These are phyloP conservation scores for Jimgerdemannia flammicorona DNA, from an alignment of 192 early-diverging fungal genomes.

Conservation along the genomic window DNA sequence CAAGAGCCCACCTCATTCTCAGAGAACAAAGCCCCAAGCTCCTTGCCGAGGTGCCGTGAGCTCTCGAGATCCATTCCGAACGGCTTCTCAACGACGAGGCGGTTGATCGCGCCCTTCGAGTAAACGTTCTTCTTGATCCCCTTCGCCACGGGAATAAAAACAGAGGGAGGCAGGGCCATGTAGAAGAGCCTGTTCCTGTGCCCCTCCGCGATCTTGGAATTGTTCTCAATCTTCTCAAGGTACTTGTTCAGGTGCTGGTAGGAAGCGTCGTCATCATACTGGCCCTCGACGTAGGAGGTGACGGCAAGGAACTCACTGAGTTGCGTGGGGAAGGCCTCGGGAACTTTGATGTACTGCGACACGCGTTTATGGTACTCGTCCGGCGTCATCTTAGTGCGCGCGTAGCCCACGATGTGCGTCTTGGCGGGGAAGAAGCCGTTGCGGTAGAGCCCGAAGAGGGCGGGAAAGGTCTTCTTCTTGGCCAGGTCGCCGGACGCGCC, in stretches of 20 bases:
- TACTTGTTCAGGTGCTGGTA: slow-evolving; percentile 64
- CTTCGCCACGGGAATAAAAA: slow-evolving; percentile 87
- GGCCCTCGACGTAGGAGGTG: slow-evolving; percentile 78
- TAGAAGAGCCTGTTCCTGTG: slow-evolving; percentile 81
- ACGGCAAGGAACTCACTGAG: slow-evolving; percentile 62
- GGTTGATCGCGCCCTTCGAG: slow-evolving; percentile 60
- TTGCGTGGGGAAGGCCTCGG: slow-evolving; percentile 41
- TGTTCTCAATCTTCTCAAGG: slow-evolving; percentile 55
- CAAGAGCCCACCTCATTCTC: slow-evolving; percentile 76
- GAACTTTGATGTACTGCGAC: slow-evolving; percentile 62
- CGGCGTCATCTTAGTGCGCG: slow-evolving; percentile 74
- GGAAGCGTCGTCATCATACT: slow-evolving; percentile 74
- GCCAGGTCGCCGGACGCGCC: slow-evolving; percentile 95
- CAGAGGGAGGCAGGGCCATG: slow-evolving; percentile 95
- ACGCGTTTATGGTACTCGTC: slow-evolving; percentile 75
- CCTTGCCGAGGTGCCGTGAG: slow-evolving; percentile 63
- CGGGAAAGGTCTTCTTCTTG: slow-evolving; percentile 98
- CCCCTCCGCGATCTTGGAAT: slow-evolving; percentile 12
- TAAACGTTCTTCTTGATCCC: slow-evolving; percentile 74
- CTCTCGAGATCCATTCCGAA: slow-evolving; percentile 93
- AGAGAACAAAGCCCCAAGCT: slow-evolving; percentile 71
- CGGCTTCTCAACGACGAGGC: slow-evolving; percentile 96
- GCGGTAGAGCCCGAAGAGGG: slow-evolving; percentile 90
- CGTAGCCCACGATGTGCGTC: slow-evolving; percentile 86
- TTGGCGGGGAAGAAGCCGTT: slow-evolving; percentile 76